Conservation (phyloP, 2,329 filamentous ascomycete species). For the Epichloe coenophiala region DNA sequence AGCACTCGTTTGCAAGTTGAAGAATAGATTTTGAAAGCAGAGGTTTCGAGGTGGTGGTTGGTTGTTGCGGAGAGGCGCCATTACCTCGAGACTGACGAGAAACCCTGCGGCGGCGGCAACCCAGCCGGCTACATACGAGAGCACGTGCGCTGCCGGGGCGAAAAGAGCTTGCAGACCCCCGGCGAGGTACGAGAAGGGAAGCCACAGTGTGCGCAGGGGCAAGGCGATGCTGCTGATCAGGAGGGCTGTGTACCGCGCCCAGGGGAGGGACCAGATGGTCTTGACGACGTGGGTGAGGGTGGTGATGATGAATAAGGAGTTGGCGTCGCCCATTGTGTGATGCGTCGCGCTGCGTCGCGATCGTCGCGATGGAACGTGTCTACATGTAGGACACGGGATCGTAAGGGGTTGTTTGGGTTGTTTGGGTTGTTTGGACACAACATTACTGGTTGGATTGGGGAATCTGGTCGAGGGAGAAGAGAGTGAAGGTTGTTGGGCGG, state of each 20-base stretch:
- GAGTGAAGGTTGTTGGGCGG: not conserved
- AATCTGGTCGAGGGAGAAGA: not conserved
- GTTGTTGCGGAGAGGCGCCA: too few relatives aligned
- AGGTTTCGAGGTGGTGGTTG: not conserved
- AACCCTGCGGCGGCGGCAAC: not conserved
- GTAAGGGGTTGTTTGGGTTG: not conserved
- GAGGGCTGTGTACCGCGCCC: constrained; percentile 12
- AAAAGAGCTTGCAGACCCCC: not conserved
- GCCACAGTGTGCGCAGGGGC: constrained; percentile 2
- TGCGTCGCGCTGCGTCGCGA: not conserved
- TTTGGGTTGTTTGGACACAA: not conserved
- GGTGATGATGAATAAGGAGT: constrained; percentile 12
- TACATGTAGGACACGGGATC: not conserved
- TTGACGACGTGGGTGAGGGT: constrained; percentile 14
- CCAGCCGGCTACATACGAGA: constrained; percentile 3
- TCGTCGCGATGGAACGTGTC: not conserved
- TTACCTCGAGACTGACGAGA: constrained; percentile 5
- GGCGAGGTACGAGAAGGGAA: constrained; percentile 1
- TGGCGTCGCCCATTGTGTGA: constrained; percentile 6
- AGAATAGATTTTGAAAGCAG: too few relatives aligned
- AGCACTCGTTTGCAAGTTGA: too few relatives aligned
- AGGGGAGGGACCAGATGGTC: constrained; percentile 16
- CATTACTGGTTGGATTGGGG: not conserved
- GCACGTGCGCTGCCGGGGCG: constrained; percentile 3
- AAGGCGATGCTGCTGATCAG: constrained; percentile 9